phyloP scores from a whole-genome alignment of 2,329 filamentous ascomycete genomes.

The Pestalotiopsis sp. region DNA sequence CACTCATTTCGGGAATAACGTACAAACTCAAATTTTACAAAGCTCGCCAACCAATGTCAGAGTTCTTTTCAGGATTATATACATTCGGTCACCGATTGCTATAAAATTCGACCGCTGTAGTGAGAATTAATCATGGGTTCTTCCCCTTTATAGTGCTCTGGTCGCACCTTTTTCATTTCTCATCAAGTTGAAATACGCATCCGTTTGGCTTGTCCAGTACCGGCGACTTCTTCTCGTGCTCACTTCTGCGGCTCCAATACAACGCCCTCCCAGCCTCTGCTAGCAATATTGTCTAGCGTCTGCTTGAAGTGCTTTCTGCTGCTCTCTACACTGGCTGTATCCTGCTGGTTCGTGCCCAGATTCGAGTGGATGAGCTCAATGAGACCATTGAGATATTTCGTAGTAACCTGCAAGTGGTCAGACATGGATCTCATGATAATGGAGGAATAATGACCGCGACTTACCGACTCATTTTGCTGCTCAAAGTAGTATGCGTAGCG shows the following conservation, averaged over 20 bases:
- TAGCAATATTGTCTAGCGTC: conserved; percentile 90
- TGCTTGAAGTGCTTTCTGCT: conserved; percentile 93
- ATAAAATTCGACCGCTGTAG: not conserved
- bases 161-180: not conserved
- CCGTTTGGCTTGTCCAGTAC: not conserved
- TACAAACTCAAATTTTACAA: not conserved
- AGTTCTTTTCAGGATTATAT: not conserved
- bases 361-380: conserved; percentile 99
- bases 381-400: conserved; percentile 95
- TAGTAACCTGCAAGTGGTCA: conserved; percentile 67
- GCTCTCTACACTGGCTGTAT: conserved; percentile 81
- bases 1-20: not conserved
- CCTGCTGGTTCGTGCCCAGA: conserved; percentile 80
- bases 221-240: conserved; percentile 11
- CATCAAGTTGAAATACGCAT: not conserved
- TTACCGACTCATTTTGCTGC: conserved; percentile 92
- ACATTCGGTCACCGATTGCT: not conserved
- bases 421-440: not conserved
- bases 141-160: not conserved
- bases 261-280: conserved; percentile 90
- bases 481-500: conserved; percentile 99
- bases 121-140: not conserved
- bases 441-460: conserved; percentile 23
- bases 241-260: conserved; percentile 65
- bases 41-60: not conserved